phyloP scores from a whole-genome alignment of 2,329 filamentous ascomycete species.

The Beauveria rudraprayagi region DNA sequence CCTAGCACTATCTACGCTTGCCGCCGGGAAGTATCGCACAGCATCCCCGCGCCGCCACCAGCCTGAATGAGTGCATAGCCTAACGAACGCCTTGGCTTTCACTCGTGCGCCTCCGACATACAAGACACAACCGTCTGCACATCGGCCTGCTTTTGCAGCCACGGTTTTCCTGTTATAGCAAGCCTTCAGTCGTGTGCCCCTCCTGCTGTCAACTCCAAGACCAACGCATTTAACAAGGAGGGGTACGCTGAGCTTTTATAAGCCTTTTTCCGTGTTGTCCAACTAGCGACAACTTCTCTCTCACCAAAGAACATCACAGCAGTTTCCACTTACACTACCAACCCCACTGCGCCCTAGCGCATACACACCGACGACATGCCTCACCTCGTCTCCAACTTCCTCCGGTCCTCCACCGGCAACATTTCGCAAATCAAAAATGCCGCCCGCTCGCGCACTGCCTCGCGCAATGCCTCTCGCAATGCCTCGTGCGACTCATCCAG shows the following conservation, averaged over 20 bases:
- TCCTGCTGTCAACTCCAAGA: constrained; percentile 5
- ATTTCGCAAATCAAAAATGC: constrained; percentile 42
- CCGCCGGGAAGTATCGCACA: not conserved
- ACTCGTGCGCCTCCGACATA: not conserved
- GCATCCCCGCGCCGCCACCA: not conserved
- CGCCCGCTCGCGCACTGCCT: constrained; percentile 18
- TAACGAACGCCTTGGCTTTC: not conserved
- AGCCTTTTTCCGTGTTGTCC: not conserved
- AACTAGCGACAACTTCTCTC: not conserved
- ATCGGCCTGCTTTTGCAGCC: not conserved
- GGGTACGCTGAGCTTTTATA: constrained; percentile 1
- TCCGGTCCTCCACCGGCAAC: constrained; percentile 48
- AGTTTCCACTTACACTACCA: not conserved
- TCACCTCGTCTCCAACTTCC: constrained; percentile 49
- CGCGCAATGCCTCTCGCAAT: constrained; percentile 12
- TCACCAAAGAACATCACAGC: not conserved
- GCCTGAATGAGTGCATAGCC: not conserved
- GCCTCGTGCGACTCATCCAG: constrained; percentile 10
- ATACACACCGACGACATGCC: constrained; percentile 36
- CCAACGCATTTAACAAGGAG: constrained; percentile 2
- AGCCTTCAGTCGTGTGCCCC: constrained; percentile 4
- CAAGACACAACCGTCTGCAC: not conserved
- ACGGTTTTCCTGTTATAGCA: not conserved
- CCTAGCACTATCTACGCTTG: not conserved
- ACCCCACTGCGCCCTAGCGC: not conserved